phyloP scores from a whole-genome alignment of 352 stramenopile genomes.

The Saprolegnia parasitica region DNA sequence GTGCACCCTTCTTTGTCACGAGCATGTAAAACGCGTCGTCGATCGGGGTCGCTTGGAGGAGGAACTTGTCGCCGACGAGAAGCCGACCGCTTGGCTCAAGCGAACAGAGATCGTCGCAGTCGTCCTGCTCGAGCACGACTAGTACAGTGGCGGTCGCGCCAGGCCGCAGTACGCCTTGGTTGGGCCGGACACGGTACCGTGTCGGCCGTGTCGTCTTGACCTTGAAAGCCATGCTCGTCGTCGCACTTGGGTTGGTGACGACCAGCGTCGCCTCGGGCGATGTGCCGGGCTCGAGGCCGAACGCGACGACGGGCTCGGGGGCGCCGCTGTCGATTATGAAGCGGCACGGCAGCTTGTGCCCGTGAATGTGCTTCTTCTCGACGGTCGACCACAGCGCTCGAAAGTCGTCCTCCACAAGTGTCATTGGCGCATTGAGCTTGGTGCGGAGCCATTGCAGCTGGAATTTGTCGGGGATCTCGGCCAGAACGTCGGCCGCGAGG shows the following conservation, averaged over 20 bases:
- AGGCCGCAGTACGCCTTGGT: conserved; percentile 5
- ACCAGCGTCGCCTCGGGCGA: conserved; percentile 7
- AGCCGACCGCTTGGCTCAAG: not conserved
- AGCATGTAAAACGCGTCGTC: conserved; percentile 3
- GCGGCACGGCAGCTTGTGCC: not conserved
- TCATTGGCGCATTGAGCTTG: not conserved
- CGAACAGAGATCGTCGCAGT: not conserved
- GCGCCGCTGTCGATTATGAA: not conserved
- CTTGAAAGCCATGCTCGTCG: conserved; percentile 14
- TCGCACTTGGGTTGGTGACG: conserved; percentile 1
- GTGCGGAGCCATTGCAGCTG: conserved; percentile 1
- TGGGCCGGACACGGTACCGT: conserved; percentile 1
- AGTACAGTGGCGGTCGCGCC: not conserved
- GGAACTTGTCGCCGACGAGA: conserved; percentile 3
- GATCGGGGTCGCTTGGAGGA: not conserved
- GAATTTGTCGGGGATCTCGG: not conserved
- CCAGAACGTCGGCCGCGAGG: not conserved
- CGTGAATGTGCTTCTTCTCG: conserved; percentile 13
- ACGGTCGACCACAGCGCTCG: not conserved
- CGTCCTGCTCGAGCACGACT: not conserved
- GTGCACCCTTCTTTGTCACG: conserved; percentile 6
- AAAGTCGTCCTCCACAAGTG: conserved; percentile 6
- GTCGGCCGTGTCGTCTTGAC: conserved; percentile 22
- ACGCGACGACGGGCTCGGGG: not conserved
- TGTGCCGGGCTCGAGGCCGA: not conserved